Base-by-base conservation (phyloP, 192 early-diverging fungal species). In the Martensiomyces pterosporus region DNA sequence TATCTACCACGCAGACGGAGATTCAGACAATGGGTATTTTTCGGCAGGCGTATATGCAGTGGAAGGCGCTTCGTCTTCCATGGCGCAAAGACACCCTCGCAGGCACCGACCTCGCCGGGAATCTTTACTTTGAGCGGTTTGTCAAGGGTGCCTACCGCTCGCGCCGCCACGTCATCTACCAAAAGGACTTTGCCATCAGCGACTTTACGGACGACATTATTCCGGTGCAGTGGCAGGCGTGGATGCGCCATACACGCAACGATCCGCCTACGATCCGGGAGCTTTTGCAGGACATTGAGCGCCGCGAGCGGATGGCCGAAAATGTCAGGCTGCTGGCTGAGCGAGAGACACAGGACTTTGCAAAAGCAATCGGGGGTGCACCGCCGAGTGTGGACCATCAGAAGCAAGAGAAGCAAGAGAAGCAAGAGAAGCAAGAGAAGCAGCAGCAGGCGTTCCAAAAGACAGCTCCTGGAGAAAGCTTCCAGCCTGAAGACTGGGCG, bases 191-290 rank as follows among this genome's bases (percentile, higher is more conserved):
- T 16, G 15, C 45, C 14, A 39, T 66, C 40, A 57, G 49, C 52
- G 64, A 66, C 32, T 74, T 55, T 27, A 62, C 16, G 22, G 70
- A 74, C 47, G 36, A 54, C 36, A 46, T 40, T 13, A 74, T 74
- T n/a, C 70, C 70, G 12, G 51, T 63, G 29, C 70, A 74, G 45
- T 74, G 70, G 70, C 70, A 74, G 34, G 70, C 70, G 32, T 74
- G 70, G 70, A 62, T 74, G 64, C 70, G 64, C 13, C 70, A 74
- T 47, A 74, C 70, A 14, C 54, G 70, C 18, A 24, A 36, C 0
- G 16, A 60, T 9, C 45, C 64, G 35, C 70, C 70, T 17, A 60
- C 70, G 19, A 23, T 40, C 13, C 15, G 12, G 2, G 68, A 72
- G 48, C 57, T 72, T 14, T 3, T 60, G 21, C 43, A 43, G 15